Percentiles rank a stretch among this genome's conserved stretches.
phyloP scores from a whole-genome alignment of 75 land plant genomes.

The Sequoiadendron giganteum region DNA sequence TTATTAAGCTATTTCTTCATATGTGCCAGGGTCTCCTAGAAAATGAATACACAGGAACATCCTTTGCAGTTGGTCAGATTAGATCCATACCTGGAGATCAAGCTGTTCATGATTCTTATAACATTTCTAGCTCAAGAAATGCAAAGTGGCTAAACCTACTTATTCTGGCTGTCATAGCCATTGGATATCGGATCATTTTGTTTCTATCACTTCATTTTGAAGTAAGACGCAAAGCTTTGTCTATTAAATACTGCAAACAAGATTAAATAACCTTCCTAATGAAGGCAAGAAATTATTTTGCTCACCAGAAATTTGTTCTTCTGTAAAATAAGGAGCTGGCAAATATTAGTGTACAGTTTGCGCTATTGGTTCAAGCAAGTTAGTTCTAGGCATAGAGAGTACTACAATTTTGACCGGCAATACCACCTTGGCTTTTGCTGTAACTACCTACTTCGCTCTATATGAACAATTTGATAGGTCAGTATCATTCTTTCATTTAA shows the following conservation, averaged over 20 bases:
- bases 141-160: conserved; percentile 71
- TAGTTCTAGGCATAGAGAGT: not conserved
- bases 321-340: not conserved
- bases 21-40: conserved; percentile 63
- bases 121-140: conserved; percentile 42
- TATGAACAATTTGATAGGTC: not conserved
- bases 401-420: not conserved
- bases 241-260: not conserved
- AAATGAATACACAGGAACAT: conserved; percentile 72
- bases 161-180: conserved; percentile 55
- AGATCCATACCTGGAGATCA: conserved; percentile 47
- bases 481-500: not conserved
- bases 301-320: not conserved
- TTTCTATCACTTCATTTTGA: conserved; percentile 43
- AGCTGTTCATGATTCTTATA: conserved; percentile 51
- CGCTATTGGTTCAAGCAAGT: conserved; percentile 40
- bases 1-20: not conserved
- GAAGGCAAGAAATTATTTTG: not conserved
- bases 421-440: not conserved
- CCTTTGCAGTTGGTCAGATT: conserved; percentile 64
- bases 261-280: not conserved
- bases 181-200: conserved; percentile 50
- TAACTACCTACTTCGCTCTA: not conserved
- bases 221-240: conserved; percentile 18
- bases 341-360: conserved; percentile 25